Conservation (phyloP, 768 basidiomycete genomes). For the Xanthoconium stramineum region DNA sequence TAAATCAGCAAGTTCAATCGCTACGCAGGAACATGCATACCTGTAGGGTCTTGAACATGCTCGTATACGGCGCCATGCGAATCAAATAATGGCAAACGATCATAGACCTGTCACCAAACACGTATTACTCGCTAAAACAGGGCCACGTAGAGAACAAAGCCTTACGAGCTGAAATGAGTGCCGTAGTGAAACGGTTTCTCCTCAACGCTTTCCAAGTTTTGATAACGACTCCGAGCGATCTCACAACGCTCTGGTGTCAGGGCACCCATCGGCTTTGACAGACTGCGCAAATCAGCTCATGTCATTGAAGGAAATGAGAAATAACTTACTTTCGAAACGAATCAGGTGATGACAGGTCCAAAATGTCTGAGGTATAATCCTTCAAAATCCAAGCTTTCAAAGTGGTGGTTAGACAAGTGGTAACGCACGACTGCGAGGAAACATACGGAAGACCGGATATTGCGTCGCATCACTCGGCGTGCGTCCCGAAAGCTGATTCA, state of each 20-base stretch:
- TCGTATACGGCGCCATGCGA: conserved; percentile 83
- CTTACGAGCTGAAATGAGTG: conserved; percentile 83
- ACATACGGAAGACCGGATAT: conserved; percentile 85
- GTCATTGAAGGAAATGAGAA: not conserved
- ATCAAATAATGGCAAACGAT: conserved; percentile 95
- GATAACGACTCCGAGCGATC: conserved; percentile 73
- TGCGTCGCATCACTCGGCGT: conserved; percentile 95
- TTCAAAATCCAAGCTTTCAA: conserved; percentile 78
- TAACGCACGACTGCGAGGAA: not conserved
- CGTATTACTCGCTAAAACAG: not conserved
- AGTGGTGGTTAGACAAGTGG: not conserved
- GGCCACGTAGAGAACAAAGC: not conserved
- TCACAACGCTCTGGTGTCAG: conserved; percentile 70
- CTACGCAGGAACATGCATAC: conserved; percentile 26
- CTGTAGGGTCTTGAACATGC: conserved; percentile 91
- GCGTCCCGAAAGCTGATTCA: conserved; percentile 90
- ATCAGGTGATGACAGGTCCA: conserved; percentile 61
- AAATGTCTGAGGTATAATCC: conserved; percentile 71
- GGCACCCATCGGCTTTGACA: conserved; percentile 89
- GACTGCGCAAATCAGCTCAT: conserved; percentile 37
- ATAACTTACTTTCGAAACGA: conserved; percentile 70
- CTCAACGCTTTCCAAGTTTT: conserved; percentile 69
- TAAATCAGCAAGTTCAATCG: not conserved
- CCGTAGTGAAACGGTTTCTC: conserved; percentile 92
- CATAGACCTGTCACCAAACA: conserved; percentile 56